phyloP scores from a whole-genome alignment of 495 filamentous ascomycete genomes.

The Pseudomonodictys pantanalensis region DNA sequence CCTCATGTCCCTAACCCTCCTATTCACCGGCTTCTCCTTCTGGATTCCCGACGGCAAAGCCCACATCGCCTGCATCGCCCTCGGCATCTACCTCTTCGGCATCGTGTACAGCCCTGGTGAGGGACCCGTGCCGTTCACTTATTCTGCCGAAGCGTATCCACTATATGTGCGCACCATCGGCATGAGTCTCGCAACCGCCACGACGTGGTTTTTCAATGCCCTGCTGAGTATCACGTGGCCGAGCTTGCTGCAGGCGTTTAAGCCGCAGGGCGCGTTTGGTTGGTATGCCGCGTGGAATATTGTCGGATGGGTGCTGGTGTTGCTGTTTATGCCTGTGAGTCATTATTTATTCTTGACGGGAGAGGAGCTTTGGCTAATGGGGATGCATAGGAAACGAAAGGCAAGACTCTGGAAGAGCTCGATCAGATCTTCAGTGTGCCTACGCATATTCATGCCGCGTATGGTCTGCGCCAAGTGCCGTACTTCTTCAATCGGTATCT shows the following conservation, averaged over 20 bases:
- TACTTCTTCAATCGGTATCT: constrained; percentile 52
- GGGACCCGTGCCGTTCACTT: constrained; percentile 80
- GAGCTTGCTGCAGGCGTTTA: constrained; percentile 40
- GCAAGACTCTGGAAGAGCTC: constrained; percentile 47
- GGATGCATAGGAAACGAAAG: constrained; percentile 41
- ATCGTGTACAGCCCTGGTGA: constrained; percentile 76
- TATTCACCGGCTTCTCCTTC: constrained; percentile 80
- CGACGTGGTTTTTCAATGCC: constrained; percentile 19
- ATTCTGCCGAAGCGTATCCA: constrained; percentile 77
- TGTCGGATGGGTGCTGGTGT: constrained; percentile 54
- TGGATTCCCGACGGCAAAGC: constrained; percentile 58
- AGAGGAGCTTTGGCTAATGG: background rate
- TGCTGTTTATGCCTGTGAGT: constrained; percentile 51
- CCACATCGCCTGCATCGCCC: constrained; percentile 57
- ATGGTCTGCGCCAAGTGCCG: constrained; percentile 44
- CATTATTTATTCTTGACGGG: background rate
- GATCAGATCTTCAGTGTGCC: constrained; percentile 48
- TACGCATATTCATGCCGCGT: constrained; percentile 42
- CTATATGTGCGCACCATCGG: constrained; percentile 69
- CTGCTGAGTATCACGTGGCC: constrained; percentile 18
- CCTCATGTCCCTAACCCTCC: constrained; percentile 66
- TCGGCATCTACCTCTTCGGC: constrained; percentile 73
- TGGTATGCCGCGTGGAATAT: constrained; percentile 60
- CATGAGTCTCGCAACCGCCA: constrained; percentile 45
- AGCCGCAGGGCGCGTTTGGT: constrained; percentile 54